Evolutionary conservation across 2,329 filamentous ascomycete species (phyloP).

Genomic region (Penicillium olsonii): DNA sequence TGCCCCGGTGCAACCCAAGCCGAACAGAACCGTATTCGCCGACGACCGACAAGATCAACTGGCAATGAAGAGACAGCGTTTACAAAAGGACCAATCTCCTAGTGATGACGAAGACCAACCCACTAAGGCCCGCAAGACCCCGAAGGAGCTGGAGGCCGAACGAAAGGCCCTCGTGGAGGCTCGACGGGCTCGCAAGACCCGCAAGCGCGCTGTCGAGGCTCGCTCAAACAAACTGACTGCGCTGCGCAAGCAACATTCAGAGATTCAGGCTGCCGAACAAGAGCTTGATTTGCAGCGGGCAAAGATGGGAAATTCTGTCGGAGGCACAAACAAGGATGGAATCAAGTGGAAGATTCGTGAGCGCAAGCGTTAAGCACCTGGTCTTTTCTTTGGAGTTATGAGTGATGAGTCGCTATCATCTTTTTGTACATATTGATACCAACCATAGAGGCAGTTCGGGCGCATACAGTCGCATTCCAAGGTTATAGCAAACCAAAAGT

Average conservation of each 20-base stretch:
- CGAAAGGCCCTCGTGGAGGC: slow-evolving; percentile 40
- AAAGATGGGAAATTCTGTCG: slow-evolving; percentile 61
- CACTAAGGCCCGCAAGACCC: slow-evolving; percentile 38
- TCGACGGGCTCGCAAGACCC: slow-evolving; percentile 46
- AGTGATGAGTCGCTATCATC: slow-evolving; percentile 24
- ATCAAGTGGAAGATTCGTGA: slow-evolving; percentile 66
- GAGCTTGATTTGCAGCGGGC: slow-evolving; percentile 62
- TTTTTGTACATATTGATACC: slow-evolving; percentile 15
- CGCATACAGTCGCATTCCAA: slow-evolving; percentile 10
- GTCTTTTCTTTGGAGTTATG: slow-evolving; percentile 11
- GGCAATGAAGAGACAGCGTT: slow-evolving; percentile 25
- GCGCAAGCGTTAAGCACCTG: slow-evolving; percentile 54
- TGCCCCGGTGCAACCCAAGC: slow-evolving; percentile 23
- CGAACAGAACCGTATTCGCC: slow-evolving; percentile 42
- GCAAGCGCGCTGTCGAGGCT: slow-evolving; percentile 51
- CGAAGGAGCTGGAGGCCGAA: slow-evolving; percentile 48
- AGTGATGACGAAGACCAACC: slow-evolving; percentile 27
- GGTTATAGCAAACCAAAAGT: slow-evolving; percentile 2
- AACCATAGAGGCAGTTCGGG: slow-evolving; percentile 13
- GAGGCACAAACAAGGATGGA: slow-evolving; percentile 64
- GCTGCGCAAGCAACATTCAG: slow-evolving; percentile 55
- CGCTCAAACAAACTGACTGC: slow-evolving; percentile 53
- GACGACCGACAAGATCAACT: slow-evolving; percentile 40
- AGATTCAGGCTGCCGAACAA: slow-evolving; percentile 57
- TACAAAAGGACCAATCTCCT: slow-evolving; percentile 22